These are phyloP conservation scores for Cyberlindnera maritima DNA, from an alignment of 805 yeast genomes.

Conservation along the genomic window DNA sequence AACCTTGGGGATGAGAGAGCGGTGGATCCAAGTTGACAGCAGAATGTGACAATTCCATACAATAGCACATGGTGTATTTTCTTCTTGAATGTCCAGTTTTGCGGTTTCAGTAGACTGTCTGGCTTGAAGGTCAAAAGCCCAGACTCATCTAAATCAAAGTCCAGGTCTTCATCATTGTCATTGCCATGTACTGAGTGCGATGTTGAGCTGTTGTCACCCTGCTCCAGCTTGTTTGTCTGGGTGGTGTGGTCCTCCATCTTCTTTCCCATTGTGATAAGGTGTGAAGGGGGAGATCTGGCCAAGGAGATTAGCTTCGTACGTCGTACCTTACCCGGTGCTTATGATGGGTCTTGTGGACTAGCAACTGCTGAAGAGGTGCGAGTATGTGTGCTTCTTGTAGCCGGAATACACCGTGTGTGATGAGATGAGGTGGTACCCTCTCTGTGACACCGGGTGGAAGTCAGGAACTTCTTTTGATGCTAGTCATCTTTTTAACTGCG, in stretches of 20 bases:
- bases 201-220: background rate
- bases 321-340: background rate
- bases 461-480: background rate
- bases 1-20: slow-evolving; percentile 40
- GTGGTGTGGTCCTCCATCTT: slow-evolving; percentile 1
- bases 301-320: background rate
- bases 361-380: too few species aligned
- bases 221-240: background rate
- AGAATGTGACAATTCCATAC: slow-evolving; percentile 39
- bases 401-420: background rate
- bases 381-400: too few species aligned
- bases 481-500: background rate
- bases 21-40: slow-evolving; percentile 52
- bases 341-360: background rate
- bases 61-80: slow-evolving; percentile 38
- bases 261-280: slow-evolving; percentile 6
- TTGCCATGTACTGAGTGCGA: background rate
- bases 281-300: background rate
- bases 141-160: slow-evolving; percentile 12
- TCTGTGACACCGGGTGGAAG: too few species aligned
- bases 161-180: slow-evolving; percentile 3
- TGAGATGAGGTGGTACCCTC: background rate
- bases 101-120: slow-evolving; percentile 24
- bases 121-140: slow-evolving; percentile 16
- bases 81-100: slow-evolving; percentile 34